Evolutionary conservation across 2,329 filamentous ascomycete genomes (phyloP), one percentile per base, ranked within the genome.

Genomic region (Harringtonia lauricola): DNA sequence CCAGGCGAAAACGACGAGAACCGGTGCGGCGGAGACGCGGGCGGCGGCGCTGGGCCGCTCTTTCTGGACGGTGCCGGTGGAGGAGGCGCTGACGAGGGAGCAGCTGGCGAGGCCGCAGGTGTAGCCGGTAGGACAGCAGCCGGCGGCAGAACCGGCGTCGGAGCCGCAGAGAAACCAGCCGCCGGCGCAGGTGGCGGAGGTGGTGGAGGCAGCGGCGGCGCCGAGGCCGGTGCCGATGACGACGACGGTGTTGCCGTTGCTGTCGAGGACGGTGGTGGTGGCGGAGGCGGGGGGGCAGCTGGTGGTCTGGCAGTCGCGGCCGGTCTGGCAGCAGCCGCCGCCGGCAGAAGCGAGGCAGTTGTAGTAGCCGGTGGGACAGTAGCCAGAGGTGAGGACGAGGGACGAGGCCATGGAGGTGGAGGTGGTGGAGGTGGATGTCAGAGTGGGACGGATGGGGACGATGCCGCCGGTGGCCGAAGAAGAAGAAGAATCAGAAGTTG

Each of bases 331-430:
- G 66, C 90, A 96, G 2, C 75, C 75, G 18, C 87, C 87, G 14
- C 85, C 87, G 47, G 89, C 86, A 47, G 80, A 79, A 2, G 90
- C 90, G 3, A 81, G 76, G 62, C 90, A 96, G 41, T 86, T 82
- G 61, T 96, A 96, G 68, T 89, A 96, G 3, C 89, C 89, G 0
- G 82, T 89, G 0, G 90, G 90, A 54, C 90, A 96, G 53, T 72
- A 68, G 28, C 61, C 61, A 33, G 36, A 54, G 49, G n/a, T n/a
- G n/a, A n/a, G n/a, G n/a, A n/a, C n/a, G n/a, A n/a, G n/a, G n/a
- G n/a, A n/a, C n/a, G 38, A 53, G 1, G 64, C 64, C 41, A 59
- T 52, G 38, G 72, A 68, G 2, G 68, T 57, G 12, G 39, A 7
- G 7, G 35, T 36, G 10, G 39, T 51, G 37, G 39, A 54, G 49